Base-by-base conservation (phyloP, 768 basidiomycete genomes). In the Hygrocybe punicea region DNA sequence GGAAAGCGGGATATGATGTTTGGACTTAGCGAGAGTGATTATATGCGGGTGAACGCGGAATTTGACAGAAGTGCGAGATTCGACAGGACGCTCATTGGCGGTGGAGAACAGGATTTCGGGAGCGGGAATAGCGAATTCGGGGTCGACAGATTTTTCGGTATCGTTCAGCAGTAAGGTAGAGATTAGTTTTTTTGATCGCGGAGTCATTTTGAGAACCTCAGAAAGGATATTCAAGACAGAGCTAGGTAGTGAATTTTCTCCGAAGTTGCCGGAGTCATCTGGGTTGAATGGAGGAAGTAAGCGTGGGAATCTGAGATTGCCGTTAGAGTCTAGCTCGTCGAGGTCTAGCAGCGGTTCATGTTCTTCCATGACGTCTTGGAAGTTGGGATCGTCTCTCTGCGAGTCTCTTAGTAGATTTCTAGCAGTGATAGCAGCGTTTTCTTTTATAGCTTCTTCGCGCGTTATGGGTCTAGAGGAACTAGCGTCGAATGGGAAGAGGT, bases 11-110 rank as follows among this genome's bases (percentile, higher is more conserved):
- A 56, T 19, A 23, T 47, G 45, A 24, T 45, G 16, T 19, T 33
- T 49, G n/a, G 55, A 25, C 14, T 53, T 23, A 13, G 61, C 58
- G 14, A 62, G 51, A 23, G 13, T 14, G 8, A 51, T 19, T 13
- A 63, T 50, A 53, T 53, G 51, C 2, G 58, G 53, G 21, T 63
- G 62, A 29, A 60, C 47, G 23, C 57, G 44, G 37, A 48, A 60
- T 25, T 51, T 35, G 25, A 47, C 47, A 21, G 50, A 46, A 24
- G 33, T 52, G 24, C 34, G 33, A 19, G 57, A 51, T 14, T 49
- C 3, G 11, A 42, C 14, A 35, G 53, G 33, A 17, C 44, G 45
- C 36, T 51, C 16, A 2, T 49, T 47, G 19, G 40, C n/a, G 16
- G 53, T 29, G 3, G 55, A 56, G 29, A 57, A 58, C 23, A 59